A percentile compares a stretch with the other conserved stretches of the same genome.
Conservation (phyloP, 352 stramenopile species). For the Globisporangium ultimum region DNA sequence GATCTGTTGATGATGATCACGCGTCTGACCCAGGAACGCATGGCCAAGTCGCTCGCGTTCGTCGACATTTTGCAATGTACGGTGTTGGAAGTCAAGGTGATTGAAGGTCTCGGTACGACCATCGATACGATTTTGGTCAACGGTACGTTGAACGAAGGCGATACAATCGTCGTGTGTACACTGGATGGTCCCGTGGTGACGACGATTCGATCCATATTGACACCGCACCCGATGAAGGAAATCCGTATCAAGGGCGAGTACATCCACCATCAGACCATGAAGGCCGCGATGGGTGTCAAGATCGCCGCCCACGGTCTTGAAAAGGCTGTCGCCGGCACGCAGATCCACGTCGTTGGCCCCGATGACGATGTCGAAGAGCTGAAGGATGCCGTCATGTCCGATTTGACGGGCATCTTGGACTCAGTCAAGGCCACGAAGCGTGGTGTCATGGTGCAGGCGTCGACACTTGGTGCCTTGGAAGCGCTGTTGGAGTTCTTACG, state of each 20-base stretch:
- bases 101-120: slow-evolving; percentile 98
- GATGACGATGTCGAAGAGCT: slow-evolving; percentile 98
- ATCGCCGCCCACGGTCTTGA: slow-evolving; percentile 96
- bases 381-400: slow-evolving; percentile 96
- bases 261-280: slow-evolving; percentile 96
- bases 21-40: slow-evolving; percentile 94
- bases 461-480: slow-evolving; percentile 97
- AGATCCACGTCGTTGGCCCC: slow-evolving; percentile 95
- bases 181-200: slow-evolving; percentile 98
- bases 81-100: slow-evolving; percentile 99
- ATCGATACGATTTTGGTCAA: slow-evolving; percentile 99
- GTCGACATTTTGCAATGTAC: slow-evolving; percentile 95
- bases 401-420: slow-evolving; percentile 94
- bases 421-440: slow-evolving; percentile 95
- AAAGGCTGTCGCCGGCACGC: slow-evolving; percentile 97
- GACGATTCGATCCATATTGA: slow-evolving; percentile 95
- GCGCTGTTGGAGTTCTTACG: slow-evolving; percentile 97
- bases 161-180: slow-evolving; percentile 98
- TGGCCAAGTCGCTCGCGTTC: slow-evolving; percentile 88
- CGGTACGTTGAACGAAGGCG: slow-evolving; percentile 92
- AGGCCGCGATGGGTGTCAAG: slow-evolving; percentile 99
- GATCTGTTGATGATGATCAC: slow-evolving; percentile 98
- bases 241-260: slow-evolving; percentile 94
- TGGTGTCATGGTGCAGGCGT: slow-evolving; percentile 98
- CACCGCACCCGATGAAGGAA: slow-evolving; percentile 97